These are phyloP conservation scores for Chaetomidium leptoderma DNA, from an alignment of 495 filamentous ascomycete genomes.

Conservation along the genomic window DNA sequence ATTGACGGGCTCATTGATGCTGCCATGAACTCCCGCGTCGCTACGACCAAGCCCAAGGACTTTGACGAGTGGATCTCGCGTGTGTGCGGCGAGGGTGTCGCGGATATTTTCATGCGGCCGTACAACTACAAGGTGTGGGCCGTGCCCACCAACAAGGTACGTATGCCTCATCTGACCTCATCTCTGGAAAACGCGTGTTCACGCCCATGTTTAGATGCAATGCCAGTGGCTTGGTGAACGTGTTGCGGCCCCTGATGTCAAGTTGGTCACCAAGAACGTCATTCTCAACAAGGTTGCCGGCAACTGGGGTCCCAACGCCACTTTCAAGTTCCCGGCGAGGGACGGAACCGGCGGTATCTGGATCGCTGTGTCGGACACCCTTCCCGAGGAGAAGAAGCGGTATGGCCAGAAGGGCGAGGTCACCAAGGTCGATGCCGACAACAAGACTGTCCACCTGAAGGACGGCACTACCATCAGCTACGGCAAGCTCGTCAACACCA, in stretches of 20 bases:
- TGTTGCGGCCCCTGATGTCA: conserved; percentile 94
- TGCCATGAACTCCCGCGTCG: conserved; percentile 74
- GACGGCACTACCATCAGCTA: conserved; percentile 91
- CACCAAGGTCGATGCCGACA: conserved; percentile 74
- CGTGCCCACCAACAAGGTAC: conserved; percentile 93
- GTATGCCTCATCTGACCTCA: conserved; percentile 19
- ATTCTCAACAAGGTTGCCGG: conserved; percentile 94
- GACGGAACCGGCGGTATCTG: conserved; percentile 98
- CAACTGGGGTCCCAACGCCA: conserved; percentile 97
- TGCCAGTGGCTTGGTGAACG: conserved; percentile 98
- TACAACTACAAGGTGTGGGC: conserved; percentile 99
- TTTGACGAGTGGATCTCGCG: conserved; percentile 99
- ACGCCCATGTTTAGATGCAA: conserved; percentile 73
- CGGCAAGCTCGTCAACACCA: conserved; percentile 88
- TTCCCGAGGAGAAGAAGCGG: conserved; percentile 85
- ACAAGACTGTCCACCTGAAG: conserved; percentile 74
- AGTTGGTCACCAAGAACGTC: conserved; percentile 90
- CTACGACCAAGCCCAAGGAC: conserved; percentile 85
- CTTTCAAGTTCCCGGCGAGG: conserved; percentile 94
- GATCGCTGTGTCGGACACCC: conserved; percentile 92
- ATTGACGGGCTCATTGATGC: conserved; percentile 98
- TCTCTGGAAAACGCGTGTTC: background rate
- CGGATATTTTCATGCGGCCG: conserved; percentile 96
- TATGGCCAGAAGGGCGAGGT: conserved; percentile 85
- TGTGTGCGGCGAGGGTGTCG: conserved; percentile 84